Conservation (phyloP, 2,329 filamentous ascomycete genomes). For the Colletotrichum chrysophilum region DNA sequence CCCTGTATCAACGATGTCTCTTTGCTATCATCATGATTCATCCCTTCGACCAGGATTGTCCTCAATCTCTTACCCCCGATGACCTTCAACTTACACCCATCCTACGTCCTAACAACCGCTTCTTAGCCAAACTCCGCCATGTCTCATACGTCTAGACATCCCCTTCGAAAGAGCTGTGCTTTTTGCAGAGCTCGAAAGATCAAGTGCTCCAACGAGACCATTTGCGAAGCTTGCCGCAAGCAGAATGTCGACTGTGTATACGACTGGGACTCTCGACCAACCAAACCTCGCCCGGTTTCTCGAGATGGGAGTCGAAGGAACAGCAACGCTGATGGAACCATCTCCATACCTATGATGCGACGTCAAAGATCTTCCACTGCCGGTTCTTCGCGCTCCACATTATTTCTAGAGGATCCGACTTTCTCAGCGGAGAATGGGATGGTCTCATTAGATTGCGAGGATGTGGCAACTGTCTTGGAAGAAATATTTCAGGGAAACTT, state of each 20-base stretch:
- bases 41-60: no score
- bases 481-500: not conserved
- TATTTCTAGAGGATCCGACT: not conserved
- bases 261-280: constrained; percentile 37
- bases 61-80: no score
- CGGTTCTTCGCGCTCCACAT: not conserved
- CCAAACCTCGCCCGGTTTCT: constrained; percentile 32
- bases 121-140: not conserved
- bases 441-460: not conserved
- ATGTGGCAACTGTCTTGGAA: not conserved
- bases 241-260: constrained; percentile 43
- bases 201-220: constrained; percentile 42
- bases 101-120: not conserved
- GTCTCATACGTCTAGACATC: constrained; percentile 28
- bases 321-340: not conserved
- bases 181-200: constrained; percentile 43
- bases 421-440: not conserved
- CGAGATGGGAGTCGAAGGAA: constrained; percentile 24
- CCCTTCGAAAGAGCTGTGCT: constrained; percentile 37
- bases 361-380: not conserved
- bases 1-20: not conserved
- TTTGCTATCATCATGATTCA: no score
- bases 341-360: not conserved
- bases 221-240: constrained; percentile 40
- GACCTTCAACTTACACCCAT: not conserved